Evolutionary conservation across 23 red algal species (phyloP), one percentile per base, ranked within the genome.

Genomic region (Chondrus crispus): DNA sequence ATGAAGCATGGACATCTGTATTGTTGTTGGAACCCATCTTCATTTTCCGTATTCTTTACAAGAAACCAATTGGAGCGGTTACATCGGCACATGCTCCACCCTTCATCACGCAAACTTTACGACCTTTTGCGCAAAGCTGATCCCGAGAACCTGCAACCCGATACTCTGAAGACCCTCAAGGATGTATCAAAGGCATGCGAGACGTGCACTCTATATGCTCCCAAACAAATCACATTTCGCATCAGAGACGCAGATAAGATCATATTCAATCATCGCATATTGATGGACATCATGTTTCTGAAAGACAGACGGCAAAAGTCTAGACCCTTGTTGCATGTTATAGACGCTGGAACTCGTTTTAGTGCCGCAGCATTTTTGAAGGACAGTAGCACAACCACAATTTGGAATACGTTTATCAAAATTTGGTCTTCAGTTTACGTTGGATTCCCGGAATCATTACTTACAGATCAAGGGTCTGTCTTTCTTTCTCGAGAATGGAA

Each of bases 391-490:
- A 64, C 58, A 30, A 64, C 26, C 35, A 30, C 58, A 19, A 4
- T 9, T 32, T 64, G 58, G 6, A 64, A 64, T 16, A 64, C 50
- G 7, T 64, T 64, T 19, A 64, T 64, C 35, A 64, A 64, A 32
- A 19, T 16, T 4, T 64, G 58, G 58, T 64, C 58, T 64, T 64
- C 58, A 8, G 35, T 32, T 30, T 64, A 64, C 14, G 28, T 62
- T 57, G 78, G 78, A 5, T 52, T 55, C 78, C 78, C 78, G 4
- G 52, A 62, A 29, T 35, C 45, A 14, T 55, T 62, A 26, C 78
- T 53, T 38, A 82, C 78, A 8, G 46, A 82, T 82, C 78, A 52
- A 28, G 48, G 78, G 4, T 82, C 78, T 58, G 45, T 35, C 22
- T 82, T 82, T 60, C 24, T 45, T 8, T 5, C 40, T 29, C 24